A percentile compares a stretch with the other conserved stretches of the same genome.
Conservation (phyloP, 805 yeast species). For the Ogataea pini region DNA sequence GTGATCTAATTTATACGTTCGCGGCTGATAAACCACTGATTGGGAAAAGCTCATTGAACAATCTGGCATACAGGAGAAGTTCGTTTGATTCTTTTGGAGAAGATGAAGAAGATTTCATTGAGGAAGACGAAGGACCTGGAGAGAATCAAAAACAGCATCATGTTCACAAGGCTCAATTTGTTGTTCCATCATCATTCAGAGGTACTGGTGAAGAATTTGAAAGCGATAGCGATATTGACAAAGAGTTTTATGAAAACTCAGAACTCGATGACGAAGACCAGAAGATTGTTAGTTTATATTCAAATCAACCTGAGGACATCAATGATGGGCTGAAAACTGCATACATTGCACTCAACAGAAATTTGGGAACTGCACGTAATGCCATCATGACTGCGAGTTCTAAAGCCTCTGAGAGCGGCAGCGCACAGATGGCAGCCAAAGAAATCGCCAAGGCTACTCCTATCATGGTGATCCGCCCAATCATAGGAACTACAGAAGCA, state of each 20-base stretch:
- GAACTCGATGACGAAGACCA: slow-evolving; percentile 38
- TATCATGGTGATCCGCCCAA: slow-evolving; percentile 74
- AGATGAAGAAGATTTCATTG: slow-evolving; percentile 26
- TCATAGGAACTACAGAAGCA: slow-evolving; percentile 92
- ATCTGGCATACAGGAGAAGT: slow-evolving; percentile 20
- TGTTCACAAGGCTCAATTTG: slow-evolving; percentile 12
- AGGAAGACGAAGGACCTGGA: slow-evolving; percentile 32
- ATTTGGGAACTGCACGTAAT: slow-evolving; percentile 63
- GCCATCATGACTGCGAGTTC: slow-evolving; percentile 60
- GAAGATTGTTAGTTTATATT: slow-evolving; percentile 66
- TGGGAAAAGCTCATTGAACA: slow-evolving; percentile 18
- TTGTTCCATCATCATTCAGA: slow-evolving; percentile 10
- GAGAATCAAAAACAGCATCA: slow-evolving; percentile 13
- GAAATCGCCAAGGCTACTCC: slow-evolving; percentile 79
- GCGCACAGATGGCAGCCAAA: slow-evolving; percentile 63
- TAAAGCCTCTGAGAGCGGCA: slow-evolving; percentile 63
- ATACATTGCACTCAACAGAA: slow-evolving; percentile 67
- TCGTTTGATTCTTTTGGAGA: slow-evolving; percentile 32
- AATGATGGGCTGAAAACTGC: slow-evolving; percentile 78
- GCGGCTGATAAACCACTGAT: slow-evolving; percentile 12
- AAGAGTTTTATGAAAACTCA: slow-evolving; percentile 27
- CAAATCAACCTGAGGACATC: slow-evolving; percentile 76
- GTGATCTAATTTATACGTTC: slow-evolving; percentile 14
- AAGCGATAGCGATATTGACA: slow-evolving; percentile 30
- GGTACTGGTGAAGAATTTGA: slow-evolving; percentile 18